Base-by-base conservation (phyloP, 345 rosid species). In the Hevea brasiliensis region DNA sequence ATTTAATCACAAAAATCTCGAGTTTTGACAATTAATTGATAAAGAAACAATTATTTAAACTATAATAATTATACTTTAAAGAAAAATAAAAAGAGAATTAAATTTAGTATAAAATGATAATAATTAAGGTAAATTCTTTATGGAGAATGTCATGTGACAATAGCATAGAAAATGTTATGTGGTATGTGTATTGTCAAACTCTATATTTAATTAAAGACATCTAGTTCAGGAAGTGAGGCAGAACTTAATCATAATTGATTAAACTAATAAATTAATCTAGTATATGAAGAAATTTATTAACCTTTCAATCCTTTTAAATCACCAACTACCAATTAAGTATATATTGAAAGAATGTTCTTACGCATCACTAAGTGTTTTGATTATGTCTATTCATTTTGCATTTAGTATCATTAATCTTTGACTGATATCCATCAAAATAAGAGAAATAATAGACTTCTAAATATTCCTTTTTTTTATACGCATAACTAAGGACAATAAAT, bases 371-470 rank as follows among this genome's bases (percentile, higher is more conserved):
- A 29, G 27, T 27, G 41, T 44, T 71, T 27, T 3, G 41, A 14
- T 40, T 55, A 13, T 15, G n/a, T 24, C 23, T 42, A 24, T 44
- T 26, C 71, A 20, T 29, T 54, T 54, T 8, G 18, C 8, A n/a
- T 44, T 60, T 7, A 63, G 48, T 54, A 80, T 84, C 73, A 80
- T 75, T 68, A 37, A 60, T 42, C 17, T 60, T 80, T 76, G 79
- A 81, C 80, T 50, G 24, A 61, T 66, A 70, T 65, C n/a, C 42
- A 71, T 72, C 55, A 58, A 45, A 66, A 47, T 65, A 29, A 37
- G 56, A 75, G 37, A n/a, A n/a, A n/a, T n/a, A n/a, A n/a, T n/a
- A n/a, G n/a, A n/a, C n/a, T n/a, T n/a, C n/a, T n/a, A n/a, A n/a
- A n/a, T n/a, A n/a, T n/a, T n/a, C n/a, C n/a, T n/a, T n/a, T n/a